A percentile compares a stretch with the other conserved stretches of the same genome.
phyloP scores from a whole-genome alignment of 1,284 basidiomycete genomes.

The Cryptococcus sp. region DNA sequence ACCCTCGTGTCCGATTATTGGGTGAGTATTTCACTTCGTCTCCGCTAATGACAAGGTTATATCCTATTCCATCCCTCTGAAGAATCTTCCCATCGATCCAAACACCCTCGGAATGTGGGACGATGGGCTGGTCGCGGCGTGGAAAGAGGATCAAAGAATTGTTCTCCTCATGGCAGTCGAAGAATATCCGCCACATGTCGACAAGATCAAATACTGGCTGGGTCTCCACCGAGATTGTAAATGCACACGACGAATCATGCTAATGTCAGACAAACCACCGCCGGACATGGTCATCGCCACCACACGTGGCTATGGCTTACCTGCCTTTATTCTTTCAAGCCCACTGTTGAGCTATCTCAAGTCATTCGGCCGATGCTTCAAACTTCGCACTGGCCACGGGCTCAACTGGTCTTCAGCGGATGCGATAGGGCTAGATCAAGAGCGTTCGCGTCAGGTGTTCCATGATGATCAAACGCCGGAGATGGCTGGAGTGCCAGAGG shows the following conservation, averaged over 20 bases:
- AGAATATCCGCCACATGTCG: slow-evolving; percentile 18
- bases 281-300: slow-evolving; percentile 8
- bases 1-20: slow-evolving; percentile 28
- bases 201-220: slow-evolving; percentile 21
- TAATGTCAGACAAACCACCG: slow-evolving; percentile 23
- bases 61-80: slow-evolving; percentile 30
- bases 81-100: slow-evolving; percentile 28
- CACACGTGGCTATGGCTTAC: slow-evolving; percentile 12
- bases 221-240: slow-evolving; percentile 21
- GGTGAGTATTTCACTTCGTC: slow-evolving; percentile 12
- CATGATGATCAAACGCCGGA: slow-evolving; percentile 1
- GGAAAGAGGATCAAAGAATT: slow-evolving; percentile 23
- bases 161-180: slow-evolving; percentile 21
- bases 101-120: slow-evolving; percentile 34
- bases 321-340: slow-evolving; percentile 22
- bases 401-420: slow-evolving; percentile 25
- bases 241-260: background rate
- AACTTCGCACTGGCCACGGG: slow-evolving; percentile 16
- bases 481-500: slow-evolving; percentile 1
- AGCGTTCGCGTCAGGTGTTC: slow-evolving; percentile 14
- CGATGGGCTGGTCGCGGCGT: slow-evolving; percentile 29
- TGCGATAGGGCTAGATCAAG: slow-evolving; percentile 23
- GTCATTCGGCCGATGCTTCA: slow-evolving; percentile 17
- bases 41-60: slow-evolving; percentile 20
- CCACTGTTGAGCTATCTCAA: slow-evolving; percentile 21